These are phyloP conservation scores for Macrophomina tecta DNA, from an alignment of 2,329 filamentous ascomycete genomes.

Conservation along the genomic window DNA sequence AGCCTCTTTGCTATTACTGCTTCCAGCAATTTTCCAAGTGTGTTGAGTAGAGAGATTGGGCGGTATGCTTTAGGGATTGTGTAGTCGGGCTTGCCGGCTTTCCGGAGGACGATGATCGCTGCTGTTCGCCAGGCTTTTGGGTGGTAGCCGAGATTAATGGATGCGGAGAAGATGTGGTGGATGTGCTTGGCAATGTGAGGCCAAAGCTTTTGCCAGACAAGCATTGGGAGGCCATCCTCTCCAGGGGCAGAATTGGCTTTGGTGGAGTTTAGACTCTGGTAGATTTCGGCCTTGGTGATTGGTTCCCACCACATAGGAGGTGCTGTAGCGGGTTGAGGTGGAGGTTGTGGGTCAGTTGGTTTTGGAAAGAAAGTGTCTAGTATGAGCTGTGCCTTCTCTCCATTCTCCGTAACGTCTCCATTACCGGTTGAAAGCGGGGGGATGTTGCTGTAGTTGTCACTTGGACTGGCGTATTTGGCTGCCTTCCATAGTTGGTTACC, in stretches of 20 bases:
- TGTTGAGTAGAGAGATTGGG: too few relatives aligned
- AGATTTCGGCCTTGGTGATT: background rate
- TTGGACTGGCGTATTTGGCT: conserved; percentile 14
- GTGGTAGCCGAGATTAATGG: too few relatives aligned
- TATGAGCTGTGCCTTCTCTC: conserved; percentile 1
- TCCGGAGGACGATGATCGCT: too few relatives aligned
- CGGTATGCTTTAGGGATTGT: too few relatives aligned
- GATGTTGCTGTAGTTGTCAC: background rate
- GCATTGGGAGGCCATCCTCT: conserved; percentile 12
- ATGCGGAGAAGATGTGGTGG: too few relatives aligned
- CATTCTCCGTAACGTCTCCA: background rate
- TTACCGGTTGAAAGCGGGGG: background rate
- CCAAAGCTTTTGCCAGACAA: background rate
- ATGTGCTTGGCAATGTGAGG: too few relatives aligned
- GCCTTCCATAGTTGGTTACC: conserved; percentile 2
- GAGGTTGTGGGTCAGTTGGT: background rate
- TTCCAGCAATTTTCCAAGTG: too few relatives aligned
- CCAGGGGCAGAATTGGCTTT: background rate
- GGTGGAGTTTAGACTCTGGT: background rate
- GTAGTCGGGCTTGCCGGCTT: too few relatives aligned
- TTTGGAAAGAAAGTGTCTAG: conserved; percentile 19
- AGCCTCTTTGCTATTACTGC: too few relatives aligned
- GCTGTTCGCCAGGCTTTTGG: too few relatives aligned
- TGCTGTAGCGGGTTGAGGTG: background rate
- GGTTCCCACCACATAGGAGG: background rate